Conservation (phyloP, 177 flowering plant genomes). For the Vitis hybrid region DNA sequence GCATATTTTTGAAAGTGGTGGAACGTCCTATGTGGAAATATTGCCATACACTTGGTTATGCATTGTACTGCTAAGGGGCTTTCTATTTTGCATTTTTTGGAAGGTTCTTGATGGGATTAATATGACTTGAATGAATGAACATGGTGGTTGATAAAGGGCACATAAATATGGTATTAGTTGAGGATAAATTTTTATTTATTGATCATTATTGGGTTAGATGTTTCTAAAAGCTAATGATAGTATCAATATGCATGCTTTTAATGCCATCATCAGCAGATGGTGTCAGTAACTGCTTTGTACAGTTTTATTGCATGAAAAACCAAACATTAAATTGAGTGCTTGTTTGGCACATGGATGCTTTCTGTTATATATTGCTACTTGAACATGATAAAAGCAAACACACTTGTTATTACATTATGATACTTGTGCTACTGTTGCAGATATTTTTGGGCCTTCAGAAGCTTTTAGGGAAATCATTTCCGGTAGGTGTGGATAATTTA, state of each 20-base stretch:
- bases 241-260: neutral
- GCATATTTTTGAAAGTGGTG: too few relatives aligned
- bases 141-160: too few relatives aligned
- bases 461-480: constrained; percentile 46
- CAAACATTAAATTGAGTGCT: neutral
- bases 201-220: neutral
- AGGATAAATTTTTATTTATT: neutral
- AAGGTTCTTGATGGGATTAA: too few relatives aligned
- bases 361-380: neutral
- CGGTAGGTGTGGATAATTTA: constrained; percentile 47
- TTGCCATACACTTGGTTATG: too few relatives aligned
- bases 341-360: neutral
- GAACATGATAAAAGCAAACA: neutral
- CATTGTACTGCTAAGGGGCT: too few relatives aligned
- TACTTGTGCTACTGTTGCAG: constrained; percentile 35
- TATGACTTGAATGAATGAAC: too few relatives aligned
- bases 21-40: too few relatives aligned
- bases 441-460: constrained; percentile 44
- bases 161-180: neutral
- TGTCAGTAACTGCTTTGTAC: too few relatives aligned
- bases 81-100: too few relatives aligned
- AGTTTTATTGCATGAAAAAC: neutral
- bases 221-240: too few relatives aligned
- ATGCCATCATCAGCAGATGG: neutral
- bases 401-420: too few relatives aligned